A percentile compares a stretch with the other conserved stretches of the same genome.
Conservation (phyloP, 1,139 yeast species). For the Scheffersomyces titani region DNA sequence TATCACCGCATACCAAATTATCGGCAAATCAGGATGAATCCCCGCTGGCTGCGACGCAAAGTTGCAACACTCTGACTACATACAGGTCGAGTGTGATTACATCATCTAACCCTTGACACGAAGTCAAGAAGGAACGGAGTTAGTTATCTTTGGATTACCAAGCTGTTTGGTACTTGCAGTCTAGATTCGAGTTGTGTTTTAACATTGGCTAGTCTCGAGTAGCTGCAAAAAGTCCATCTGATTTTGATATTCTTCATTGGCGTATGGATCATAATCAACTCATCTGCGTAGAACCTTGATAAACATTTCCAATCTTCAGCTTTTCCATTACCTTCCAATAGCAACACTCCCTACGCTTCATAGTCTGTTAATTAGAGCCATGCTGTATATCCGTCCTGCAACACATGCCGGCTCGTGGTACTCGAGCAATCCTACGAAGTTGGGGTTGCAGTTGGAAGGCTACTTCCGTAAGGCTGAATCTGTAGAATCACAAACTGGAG, state of each 20-base stretch:
- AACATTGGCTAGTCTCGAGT: not conserved
- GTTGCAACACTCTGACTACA: not conserved
- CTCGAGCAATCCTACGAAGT: slow-evolving; percentile 39
- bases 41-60: not conserved
- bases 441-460: slow-evolving; percentile 51
- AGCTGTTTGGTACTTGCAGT: not conserved
- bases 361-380: not conserved
- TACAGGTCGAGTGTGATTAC: not conserved
- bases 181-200: not conserved
- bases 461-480: slow-evolving; percentile 34
- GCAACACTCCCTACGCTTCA: not conserved
- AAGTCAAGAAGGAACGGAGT: not conserved
- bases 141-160: not conserved
- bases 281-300: too few relatives aligned
- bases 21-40: not conserved
- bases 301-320: not conserved
- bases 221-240: not conserved
- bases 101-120: not conserved
- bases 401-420: slow-evolving; percentile 95
- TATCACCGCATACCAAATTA: not conserved
- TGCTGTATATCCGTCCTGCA: slow-evolving; percentile 54
- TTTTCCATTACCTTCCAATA: not conserved
- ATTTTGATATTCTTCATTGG: too few relatives aligned
- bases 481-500: slow-evolving; percentile 1
- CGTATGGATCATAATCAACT: not conserved